Evolutionary conservation across 176 grass and related monocot genomes (phyloP).

Genomic region (Eleusine coracana): DNA sequence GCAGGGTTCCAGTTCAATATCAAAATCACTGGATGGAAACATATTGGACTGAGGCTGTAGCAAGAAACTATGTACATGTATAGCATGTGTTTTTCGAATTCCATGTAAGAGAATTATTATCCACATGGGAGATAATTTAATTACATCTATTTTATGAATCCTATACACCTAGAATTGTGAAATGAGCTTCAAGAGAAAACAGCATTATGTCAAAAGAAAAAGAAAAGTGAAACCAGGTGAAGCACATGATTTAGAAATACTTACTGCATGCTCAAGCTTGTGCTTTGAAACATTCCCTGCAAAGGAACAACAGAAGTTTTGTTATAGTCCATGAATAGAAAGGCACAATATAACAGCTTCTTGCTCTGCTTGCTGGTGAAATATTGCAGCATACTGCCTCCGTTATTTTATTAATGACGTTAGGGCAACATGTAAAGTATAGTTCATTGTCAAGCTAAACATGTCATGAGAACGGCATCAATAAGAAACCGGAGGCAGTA

Average conservation of each 20-base stretch:
- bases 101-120: not conserved
- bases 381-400: not conserved
- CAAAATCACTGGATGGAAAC: not conserved
- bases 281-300: slow-evolving; percentile 62
- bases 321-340: not conserved
- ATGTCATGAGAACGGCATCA: not conserved
- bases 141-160: not conserved
- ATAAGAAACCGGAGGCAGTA: not conserved
- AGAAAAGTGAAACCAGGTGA: not conserved
- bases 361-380: not conserved
- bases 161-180: not conserved
- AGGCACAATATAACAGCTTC: not conserved
- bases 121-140: not conserved
- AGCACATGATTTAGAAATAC: slow-evolving; percentile 26
- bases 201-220: not conserved
- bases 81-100: not conserved
- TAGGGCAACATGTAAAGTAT: not conserved
- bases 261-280: slow-evolving; percentile 64
- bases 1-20: not conserved
- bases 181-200: not conserved
- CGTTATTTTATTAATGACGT: not conserved
- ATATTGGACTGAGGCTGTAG: not conserved
- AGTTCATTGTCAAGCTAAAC: not conserved
- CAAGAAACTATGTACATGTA: no score
- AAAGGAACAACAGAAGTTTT: slow-evolving; percentile 10